phyloP scores from a whole-genome alignment of 345 rosid species.

The Bruguiera gymnorhiza region DNA sequence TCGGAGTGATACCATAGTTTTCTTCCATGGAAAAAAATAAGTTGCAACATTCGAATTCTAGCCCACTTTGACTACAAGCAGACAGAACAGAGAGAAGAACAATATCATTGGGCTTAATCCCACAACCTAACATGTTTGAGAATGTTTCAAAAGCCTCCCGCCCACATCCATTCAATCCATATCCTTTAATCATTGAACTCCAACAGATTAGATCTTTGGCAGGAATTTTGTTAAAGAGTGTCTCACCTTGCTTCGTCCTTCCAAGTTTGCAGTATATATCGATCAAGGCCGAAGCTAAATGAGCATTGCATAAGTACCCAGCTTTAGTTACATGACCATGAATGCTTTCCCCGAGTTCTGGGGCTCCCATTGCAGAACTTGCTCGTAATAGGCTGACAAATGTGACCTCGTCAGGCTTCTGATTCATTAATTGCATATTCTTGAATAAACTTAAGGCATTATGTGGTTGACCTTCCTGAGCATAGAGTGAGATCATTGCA shows the following conservation, averaged over 20 bases:
- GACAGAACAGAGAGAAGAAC: constrained; percentile 16
- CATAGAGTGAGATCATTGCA: constrained; percentile 12
- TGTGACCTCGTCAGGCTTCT: constrained; percentile 11
- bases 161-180: constrained; percentile 13
- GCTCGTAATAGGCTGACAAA: constrained; percentile 12
- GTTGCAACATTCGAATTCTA: constrained; percentile 7
- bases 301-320: constrained; percentile 12
- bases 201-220: constrained; percentile 15
- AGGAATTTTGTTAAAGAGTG: constrained; percentile 5
- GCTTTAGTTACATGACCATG: constrained; percentile 6
- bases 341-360: constrained; percentile 11
- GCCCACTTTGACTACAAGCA: constrained; percentile 14
- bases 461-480: constrained; percentile 6
- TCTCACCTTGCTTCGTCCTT: constrained; percentile 9
- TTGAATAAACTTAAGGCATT: constrained; percentile 8
- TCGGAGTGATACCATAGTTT: constrained; percentile 9
- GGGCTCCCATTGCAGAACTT: constrained; percentile 1
- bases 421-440: constrained; percentile 3
- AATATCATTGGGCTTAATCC: constrained; percentile 13
- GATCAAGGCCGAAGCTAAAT: constrained; percentile 4
- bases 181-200: constrained; percentile 17
- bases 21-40: constrained; percentile 12
- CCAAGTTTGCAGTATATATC: constrained; percentile 18
- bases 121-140: constrained; percentile 10
- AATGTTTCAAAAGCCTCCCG: constrained; percentile 18